Conservation (phyloP, 2,329 filamentous ascomycete species). For the Xylaria sp. region DNA sequence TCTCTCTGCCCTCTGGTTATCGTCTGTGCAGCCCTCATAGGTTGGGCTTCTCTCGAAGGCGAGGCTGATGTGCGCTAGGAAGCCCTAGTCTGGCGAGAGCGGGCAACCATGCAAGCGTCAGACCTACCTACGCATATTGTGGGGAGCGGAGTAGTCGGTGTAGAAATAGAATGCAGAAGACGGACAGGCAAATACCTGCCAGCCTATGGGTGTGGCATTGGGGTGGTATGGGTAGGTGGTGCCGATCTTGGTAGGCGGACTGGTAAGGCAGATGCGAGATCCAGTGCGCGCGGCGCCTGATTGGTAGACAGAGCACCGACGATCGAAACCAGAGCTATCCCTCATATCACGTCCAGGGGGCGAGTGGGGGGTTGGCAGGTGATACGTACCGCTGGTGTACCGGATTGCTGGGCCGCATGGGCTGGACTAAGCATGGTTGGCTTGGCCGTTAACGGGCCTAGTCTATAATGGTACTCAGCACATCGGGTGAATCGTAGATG, state of each 20-base stretch:
- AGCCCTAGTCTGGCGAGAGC: not conserved
- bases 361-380: not conserved
- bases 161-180: not conserved
- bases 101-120: too few species aligned
- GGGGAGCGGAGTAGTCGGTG: not conserved
- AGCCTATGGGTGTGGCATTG: too few species aligned
- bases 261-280: conserved; percentile 4
- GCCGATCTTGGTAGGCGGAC: not conserved
- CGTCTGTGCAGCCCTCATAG: not conserved
- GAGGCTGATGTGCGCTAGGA: not conserved
- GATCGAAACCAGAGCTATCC: conserved; percentile 4
- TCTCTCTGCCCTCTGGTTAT: too few species aligned
- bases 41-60: not conserved
- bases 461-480: not conserved
- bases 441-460: not conserved
- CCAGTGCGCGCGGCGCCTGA: not conserved
- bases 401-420: not conserved
- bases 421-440: too few species aligned
- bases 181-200: too few species aligned
- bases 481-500: not conserved
- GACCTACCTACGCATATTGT: not conserved
- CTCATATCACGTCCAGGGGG: not conserved
- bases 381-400: conserved; percentile 1
- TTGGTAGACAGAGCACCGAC: not conserved
- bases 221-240: too few species aligned